Evolutionary conservation across 1,284 basidiomycete genomes (phyloP), one percentile per base, ranked within the genome.

Genomic region (Sutorius eximius): DNA sequence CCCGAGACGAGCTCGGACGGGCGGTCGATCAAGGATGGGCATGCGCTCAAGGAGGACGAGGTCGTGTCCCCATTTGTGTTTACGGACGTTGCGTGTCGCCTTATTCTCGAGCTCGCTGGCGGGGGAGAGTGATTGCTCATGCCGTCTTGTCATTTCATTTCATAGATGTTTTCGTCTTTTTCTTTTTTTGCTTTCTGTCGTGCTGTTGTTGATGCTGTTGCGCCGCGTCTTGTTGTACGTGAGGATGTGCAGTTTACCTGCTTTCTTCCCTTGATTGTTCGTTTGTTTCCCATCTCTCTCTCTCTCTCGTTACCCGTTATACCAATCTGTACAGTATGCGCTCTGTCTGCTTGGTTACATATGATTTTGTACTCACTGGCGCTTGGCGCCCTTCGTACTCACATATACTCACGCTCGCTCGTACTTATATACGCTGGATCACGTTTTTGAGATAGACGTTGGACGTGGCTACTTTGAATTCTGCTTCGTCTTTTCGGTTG

Each of bases 1-100:
- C 80, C 80, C 22, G 81, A 61, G 57, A 80, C 59, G 76, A 79
- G 68, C 76, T 82, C 58, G 68, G 79, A 65, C 75, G 77, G 57
- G 61, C 72, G 47, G 41, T 66, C 66, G 38, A 66, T 72, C 66
- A 69, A 71, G 52, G 68, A 70, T 32, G 59, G 63, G 1, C 58
- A 57, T 36, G 58, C 57, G 49, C 52, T 58, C 49, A 66, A 64
- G 59, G 66, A 73, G 30, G 89, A 90, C 61, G 91, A 91, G 60
- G 86, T 95, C 49, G 83, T 91, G 8, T 93, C 89, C 49, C 96
- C 97, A 5, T 99, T 95, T 74, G 83, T 98, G 59, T 99, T 99
- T 73, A 88, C 98, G 82, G 96, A 99, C 71, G 89, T 96, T 53
- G 94, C 97, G 8, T 97, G 89, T 66, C 76, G 83, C 59, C 75